Base-by-base conservation (phyloP, 768 basidiomycete genomes). In the Plicaturopsis crispa region DNA sequence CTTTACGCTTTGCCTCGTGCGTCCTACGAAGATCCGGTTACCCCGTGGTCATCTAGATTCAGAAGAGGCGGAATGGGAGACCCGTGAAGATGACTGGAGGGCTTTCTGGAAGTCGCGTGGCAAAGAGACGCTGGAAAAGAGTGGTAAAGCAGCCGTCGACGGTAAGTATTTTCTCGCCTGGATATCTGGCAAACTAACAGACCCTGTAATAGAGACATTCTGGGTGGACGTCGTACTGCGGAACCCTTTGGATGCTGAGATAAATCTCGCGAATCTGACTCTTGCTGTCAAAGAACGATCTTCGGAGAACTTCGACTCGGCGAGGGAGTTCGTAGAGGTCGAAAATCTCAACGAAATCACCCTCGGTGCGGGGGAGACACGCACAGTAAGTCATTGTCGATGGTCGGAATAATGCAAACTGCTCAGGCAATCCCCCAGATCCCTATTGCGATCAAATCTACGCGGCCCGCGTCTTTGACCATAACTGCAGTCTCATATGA, bases 161-260 rank as follows among this genome's bases (percentile, higher is more conserved):
- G 85, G 85, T 85, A 48, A 48, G 64, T 40, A 38, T 5, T 13
- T 30, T 10, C 41, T 18, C 19, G 44, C 4, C 18, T 18, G 17
- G 20, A 16, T 12, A 16, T 32, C 7, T 13, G 19, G n/a, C 24
- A 4, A 6, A 14, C 18, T 32, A 28, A 36, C 42, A 33, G 42
- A 23, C 42, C 46, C 36, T 32, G 31, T 20, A 43, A 17, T 43
- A 90, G 88, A 90, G 56, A 57, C 62, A 2, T 87, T 90, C 48
- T 88, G 80, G 79, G 63, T 89, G 26, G 85, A 90, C 46, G 47
- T 91, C 18, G 66, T 66, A 4, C 35, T 91, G 42, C 66, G 60
- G 33, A 91, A 91, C 52, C 85, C 86, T 13, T 57, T 91, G 30
- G 72, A 84, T 43, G 67, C 81, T 5, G 85, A 86, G 36, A 67